Evolutionary conservation across 1,284 basidiomycete genomes (phyloP).

Genomic region (Cutaneotrichosporon mucoides): DNA sequence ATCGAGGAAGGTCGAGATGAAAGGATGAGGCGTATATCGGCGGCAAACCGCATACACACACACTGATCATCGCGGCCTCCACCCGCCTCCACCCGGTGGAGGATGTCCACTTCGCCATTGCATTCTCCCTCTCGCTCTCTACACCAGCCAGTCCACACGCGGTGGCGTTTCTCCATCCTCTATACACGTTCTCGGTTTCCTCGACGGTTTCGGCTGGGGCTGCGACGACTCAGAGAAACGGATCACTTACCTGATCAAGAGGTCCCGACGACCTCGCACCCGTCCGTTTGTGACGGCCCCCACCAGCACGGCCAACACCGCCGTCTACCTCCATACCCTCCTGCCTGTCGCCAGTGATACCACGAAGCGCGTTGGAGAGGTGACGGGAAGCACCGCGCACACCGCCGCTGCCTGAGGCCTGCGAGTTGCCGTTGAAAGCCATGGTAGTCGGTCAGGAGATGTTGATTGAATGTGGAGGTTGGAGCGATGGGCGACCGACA

Average conservation of each 20-base stretch:
- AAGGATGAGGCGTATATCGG: too few relatives aligned
- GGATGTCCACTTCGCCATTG: background rate
- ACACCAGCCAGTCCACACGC: background rate
- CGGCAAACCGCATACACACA: too few relatives aligned
- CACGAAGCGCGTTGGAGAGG: slow-evolving; percentile 28
- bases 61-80: too few relatives aligned
- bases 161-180: background rate
- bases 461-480: background rate
- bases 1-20: background rate
- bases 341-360: slow-evolving; percentile 22
- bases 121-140: background rate
- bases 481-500: background rate
- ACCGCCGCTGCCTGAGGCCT: background rate
- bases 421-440: background rate
- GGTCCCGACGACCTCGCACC: slow-evolving; percentile 27
- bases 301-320: slow-evolving; percentile 20
- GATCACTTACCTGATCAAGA: slow-evolving; percentile 37
- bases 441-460: background rate
- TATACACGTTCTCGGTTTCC: background rate
- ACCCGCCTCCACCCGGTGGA: too few relatives aligned
- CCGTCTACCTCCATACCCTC: slow-evolving; percentile 38
- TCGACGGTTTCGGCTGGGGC: background rate
- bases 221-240: slow-evolving; percentile 1
- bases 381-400: slow-evolving; percentile 11
- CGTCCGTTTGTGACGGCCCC: slow-evolving; percentile 14